Conservation (phyloP, 306 rosid genomes). For the Macrotyloma uniflorum region DNA sequence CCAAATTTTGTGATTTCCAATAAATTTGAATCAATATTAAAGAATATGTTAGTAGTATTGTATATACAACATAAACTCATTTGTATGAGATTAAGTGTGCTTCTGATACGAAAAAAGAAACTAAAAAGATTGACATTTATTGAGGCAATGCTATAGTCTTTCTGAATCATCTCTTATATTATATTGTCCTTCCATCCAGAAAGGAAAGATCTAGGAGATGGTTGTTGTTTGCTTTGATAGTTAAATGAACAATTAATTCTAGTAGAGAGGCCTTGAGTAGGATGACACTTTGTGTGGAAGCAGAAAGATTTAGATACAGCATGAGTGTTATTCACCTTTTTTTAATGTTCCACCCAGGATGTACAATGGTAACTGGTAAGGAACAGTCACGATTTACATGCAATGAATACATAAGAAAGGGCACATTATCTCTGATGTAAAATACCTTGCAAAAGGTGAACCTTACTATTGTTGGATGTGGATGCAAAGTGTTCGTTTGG, state of each 20-base stretch:
- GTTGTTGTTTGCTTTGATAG: constrained; percentile 22
- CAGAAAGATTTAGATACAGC: neutral
- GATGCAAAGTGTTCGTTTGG: neutral
- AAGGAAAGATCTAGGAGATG: neutral
- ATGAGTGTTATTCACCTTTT: neutral
- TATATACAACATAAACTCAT: neutral
- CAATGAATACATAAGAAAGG: neutral
- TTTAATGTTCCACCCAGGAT: neutral
- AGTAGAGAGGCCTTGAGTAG: neutral
- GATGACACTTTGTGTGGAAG: neutral
- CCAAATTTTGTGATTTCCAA: neutral
- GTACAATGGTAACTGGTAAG: neutral
- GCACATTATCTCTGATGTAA: neutral
- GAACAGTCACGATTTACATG: neutral
- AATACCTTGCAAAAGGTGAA: neutral
- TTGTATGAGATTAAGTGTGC: neutral
- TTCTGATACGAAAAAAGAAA: constrained; percentile 7
- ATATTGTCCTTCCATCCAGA: neutral
- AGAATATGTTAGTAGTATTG: neutral
- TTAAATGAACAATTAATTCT: neutral
- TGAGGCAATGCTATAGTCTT: constrained; percentile 4
- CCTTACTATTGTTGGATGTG: neutral
- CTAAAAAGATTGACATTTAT: constrained; percentile 4
- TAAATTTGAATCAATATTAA: neutral
- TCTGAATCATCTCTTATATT: neutral